Base-by-base conservation (phyloP, 2,329 filamentous ascomycete genomes). In the Helotiales sp. region DNA sequence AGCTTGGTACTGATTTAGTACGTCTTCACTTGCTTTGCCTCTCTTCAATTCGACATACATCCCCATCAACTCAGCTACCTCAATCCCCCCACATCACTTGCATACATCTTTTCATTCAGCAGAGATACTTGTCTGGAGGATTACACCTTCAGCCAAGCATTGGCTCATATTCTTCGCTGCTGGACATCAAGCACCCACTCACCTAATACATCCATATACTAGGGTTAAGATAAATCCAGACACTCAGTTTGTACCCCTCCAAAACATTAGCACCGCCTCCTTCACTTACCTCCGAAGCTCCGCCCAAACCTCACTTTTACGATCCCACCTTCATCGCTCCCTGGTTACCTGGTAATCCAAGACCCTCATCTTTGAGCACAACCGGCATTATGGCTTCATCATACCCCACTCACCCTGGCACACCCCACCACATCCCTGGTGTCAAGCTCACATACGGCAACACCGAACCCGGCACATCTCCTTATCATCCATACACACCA, bases 341-440 rank as follows among this genome's bases (percentile, higher is more conserved):
- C 30, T 30, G 24, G 8, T 37, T 3, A 57, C 10, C 15, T n/a
- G 2, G 7, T 13, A 55, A 55, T n/a, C 17, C 30, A 24, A 32
- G 37, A 17, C 20, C 20, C 28, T 61, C 26, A 50, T 10, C 43
- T 50, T 50, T 26, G 26, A 34, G 6, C 7, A 2, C 34, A 62
- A n/a, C 32, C 32, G 8, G 26, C 57, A 52, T 34, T 10, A 63
- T 63, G 60, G 30, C 60, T 43, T 54, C 60, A 22, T 6, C n/a
- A 24, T 20, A 32, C 1, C 11, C 6, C 7, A 28, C 28, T 49
- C 49, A 43, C 11, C 60, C 13, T 45, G n/a, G 3, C 13, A 30
- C 47, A n/a, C 13, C 47, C 13, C 47, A 63, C 8, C 60, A 52
- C 22, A 43, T 54, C 26, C 49, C 60, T 6, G 60, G 60, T 22